A percentile compares a stretch with the other conserved stretches of the same genome.
These are phyloP conservation scores for Apiospora hydei DNA, from an alignment of 2,329 filamentous ascomycete species.

Conservation along the genomic window DNA sequence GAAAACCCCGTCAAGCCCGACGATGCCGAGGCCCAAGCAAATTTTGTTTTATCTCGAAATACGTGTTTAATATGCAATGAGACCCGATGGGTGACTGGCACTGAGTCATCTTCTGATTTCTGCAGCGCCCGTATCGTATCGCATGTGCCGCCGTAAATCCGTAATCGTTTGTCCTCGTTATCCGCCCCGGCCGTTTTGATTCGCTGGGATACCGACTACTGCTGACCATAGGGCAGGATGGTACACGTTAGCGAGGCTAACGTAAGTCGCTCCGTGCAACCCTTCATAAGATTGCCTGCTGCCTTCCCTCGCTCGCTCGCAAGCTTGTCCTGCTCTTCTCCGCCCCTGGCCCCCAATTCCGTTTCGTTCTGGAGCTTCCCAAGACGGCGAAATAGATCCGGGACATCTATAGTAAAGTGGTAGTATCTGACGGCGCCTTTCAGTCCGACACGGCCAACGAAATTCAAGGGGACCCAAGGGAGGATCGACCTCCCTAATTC, in stretches of 20 bases:
- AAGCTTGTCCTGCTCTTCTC: background rate
- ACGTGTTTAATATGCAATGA: background rate
- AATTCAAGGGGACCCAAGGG: background rate
- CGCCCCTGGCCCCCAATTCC: background rate
- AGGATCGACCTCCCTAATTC: slow-evolving; percentile 13
- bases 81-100: background rate
- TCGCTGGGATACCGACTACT: background rate
- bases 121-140: slow-evolving; percentile 2
- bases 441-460: slow-evolving; percentile 2
- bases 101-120: background rate
- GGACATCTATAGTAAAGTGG: background rate
- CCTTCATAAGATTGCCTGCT: slow-evolving; percentile 21
- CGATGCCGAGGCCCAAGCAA: background rate
- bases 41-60: background rate
- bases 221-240: slow-evolving; percentile 10
- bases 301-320: background rate
- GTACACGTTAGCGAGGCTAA: slow-evolving; percentile 11
- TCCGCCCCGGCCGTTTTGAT: background rate
- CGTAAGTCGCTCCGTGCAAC: slow-evolving; percentile 13
- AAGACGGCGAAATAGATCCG: background rate
- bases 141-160: slow-evolving; percentile 14
- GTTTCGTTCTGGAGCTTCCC: background rate
- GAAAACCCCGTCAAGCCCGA: background rate
- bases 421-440: slow-evolving; percentile 19
- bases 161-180: slow-evolving; percentile 6